These are phyloP conservation scores for Chaetoceros tenuissimus DNA, from an alignment of 108 stramenopile species.

Conservation along the genomic window DNA sequence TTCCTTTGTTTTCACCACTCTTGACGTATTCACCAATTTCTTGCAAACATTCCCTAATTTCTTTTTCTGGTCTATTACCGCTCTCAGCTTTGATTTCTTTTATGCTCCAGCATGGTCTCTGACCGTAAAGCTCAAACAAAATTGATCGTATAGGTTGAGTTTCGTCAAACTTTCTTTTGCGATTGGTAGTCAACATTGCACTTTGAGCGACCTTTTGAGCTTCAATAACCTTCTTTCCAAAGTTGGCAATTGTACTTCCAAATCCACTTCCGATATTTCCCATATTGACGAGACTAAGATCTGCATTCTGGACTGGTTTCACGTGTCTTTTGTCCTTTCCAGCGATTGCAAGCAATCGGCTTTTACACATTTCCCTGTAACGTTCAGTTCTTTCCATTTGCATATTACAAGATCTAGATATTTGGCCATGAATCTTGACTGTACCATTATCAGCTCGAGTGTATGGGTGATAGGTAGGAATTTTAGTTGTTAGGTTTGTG, in stretches of 20 bases:
- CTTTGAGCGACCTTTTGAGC: conserved; percentile 15
- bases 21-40: conserved; percentile 78
- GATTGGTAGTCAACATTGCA: conserved; percentile 10
- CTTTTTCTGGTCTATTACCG: conserved; percentile 53
- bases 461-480: conserved; percentile 69
- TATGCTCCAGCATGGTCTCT: conserved; percentile 61
- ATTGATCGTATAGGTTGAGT: conserved; percentile 48
- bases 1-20: conserved; percentile 73
- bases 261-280: conserved; percentile 15
- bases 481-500: conserved; percentile 78
- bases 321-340: not conserved
- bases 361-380: conserved; percentile 57
- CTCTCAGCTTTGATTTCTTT: conserved; percentile 54
- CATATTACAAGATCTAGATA: conserved; percentile 60
- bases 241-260: conserved; percentile 64
- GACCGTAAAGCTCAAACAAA: conserved; percentile 69
- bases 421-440: conserved; percentile 57
- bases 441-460: conserved; percentile 52
- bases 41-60: conserved; percentile 56
- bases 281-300: not conserved
- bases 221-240: conserved; percentile 60
- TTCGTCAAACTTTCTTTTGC: conserved; percentile 24
- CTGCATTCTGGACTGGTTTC: not conserved
- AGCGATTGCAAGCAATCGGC: conserved; percentile 31
- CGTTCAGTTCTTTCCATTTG: conserved; percentile 57